These are phyloP conservation scores for Rhodotorula sp. DNA, from an alignment of 1,284 basidiomycete species.

Conservation along the genomic window DNA sequence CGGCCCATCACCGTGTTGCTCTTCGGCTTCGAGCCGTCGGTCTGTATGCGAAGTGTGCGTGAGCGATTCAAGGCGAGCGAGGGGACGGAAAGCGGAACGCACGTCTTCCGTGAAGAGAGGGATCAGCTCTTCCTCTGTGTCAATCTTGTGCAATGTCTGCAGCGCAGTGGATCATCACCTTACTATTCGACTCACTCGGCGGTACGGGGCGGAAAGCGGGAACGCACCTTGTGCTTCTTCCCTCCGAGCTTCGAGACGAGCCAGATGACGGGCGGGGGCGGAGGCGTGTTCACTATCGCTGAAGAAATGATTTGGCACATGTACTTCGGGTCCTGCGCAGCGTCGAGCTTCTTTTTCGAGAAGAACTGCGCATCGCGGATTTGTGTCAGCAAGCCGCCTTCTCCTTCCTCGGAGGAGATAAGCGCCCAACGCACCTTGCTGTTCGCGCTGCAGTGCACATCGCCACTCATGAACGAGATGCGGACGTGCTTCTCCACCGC, in stretches of 20 bases:
- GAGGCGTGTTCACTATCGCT: slow-evolving; percentile 57
- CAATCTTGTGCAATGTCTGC: slow-evolving; percentile 48
- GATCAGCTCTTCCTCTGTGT: slow-evolving; percentile 64
- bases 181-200: too few species aligned
- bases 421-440: slow-evolving; percentile 7
- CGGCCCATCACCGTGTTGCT: slow-evolving; percentile 50
- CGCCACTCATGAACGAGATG: slow-evolving; percentile 81
- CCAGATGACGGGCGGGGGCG: slow-evolving; percentile 70
- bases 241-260: slow-evolving; percentile 76
- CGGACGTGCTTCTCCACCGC: slow-evolving; percentile 63
- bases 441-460: slow-evolving; percentile 85
- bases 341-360: slow-evolving; percentile 54
- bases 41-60: slow-evolving; percentile 50
- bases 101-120: slow-evolving; percentile 36
- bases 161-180: neutral
- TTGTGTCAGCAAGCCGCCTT: neutral
- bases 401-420: slow-evolving; percentile 53
- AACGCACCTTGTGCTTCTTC: slow-evolving; percentile 69
- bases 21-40: slow-evolving; percentile 71
- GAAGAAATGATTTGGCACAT: slow-evolving; percentile 67
- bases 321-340: slow-evolving; percentile 68
- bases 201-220: slow-evolving; percentile 56
- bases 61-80: slow-evolving; percentile 61
- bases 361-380: slow-evolving; percentile 21
- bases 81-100: neutral